Conservation (phyloP, 2,329 filamentous ascomycete species). For the Diaporthe velutina region DNA sequence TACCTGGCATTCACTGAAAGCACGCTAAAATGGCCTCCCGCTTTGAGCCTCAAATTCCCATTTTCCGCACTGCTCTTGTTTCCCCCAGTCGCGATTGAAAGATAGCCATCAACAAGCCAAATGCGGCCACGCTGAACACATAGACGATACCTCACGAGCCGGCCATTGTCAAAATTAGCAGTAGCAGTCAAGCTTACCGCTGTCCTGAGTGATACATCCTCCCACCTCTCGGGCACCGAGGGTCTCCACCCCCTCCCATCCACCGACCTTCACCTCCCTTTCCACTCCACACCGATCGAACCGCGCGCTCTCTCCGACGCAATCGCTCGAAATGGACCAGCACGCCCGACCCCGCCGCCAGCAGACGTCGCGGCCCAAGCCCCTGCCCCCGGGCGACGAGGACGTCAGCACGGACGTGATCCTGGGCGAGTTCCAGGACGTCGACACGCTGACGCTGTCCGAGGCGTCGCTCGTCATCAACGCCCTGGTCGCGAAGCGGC, state of each 20-base stretch:
- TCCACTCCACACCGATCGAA: slow-evolving; percentile 28
- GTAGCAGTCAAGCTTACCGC: not conserved
- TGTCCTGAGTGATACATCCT: slow-evolving; percentile 1
- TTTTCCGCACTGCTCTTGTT: not conserved
- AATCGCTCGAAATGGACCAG: slow-evolving; percentile 46
- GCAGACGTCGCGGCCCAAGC: slow-evolving; percentile 75
- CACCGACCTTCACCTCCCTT: slow-evolving; percentile 17
- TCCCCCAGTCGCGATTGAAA: not conserved
- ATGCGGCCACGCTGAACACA: slow-evolving; percentile 7
- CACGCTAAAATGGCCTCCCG: slow-evolving; percentile 21
- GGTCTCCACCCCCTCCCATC: slow-evolving; percentile 23
- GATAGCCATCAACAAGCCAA: slow-evolving; percentile 13
- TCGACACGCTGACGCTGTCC: slow-evolving; percentile 91
- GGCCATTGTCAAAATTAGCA: not conserved
- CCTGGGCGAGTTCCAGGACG: slow-evolving; percentile 93
- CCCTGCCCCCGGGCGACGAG: slow-evolving; percentile 81
- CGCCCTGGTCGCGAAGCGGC: slow-evolving; percentile 84
- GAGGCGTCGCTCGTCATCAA: slow-evolving; percentile 94
- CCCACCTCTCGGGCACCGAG: slow-evolving; percentile 18
- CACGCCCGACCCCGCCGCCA: slow-evolving; percentile 47
- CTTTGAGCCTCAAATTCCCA: slow-evolving; percentile 13
- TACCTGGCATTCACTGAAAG: slow-evolving; percentile 16
- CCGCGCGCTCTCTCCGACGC: not conserved
- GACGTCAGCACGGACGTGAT: slow-evolving; percentile 85
- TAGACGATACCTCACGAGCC: not conserved